Percentiles rank a stretch among this genome's conserved stretches.
Conservation (phyloP, 2,329 filamentous ascomycete genomes). For the Ophiostoma ulmi region DNA sequence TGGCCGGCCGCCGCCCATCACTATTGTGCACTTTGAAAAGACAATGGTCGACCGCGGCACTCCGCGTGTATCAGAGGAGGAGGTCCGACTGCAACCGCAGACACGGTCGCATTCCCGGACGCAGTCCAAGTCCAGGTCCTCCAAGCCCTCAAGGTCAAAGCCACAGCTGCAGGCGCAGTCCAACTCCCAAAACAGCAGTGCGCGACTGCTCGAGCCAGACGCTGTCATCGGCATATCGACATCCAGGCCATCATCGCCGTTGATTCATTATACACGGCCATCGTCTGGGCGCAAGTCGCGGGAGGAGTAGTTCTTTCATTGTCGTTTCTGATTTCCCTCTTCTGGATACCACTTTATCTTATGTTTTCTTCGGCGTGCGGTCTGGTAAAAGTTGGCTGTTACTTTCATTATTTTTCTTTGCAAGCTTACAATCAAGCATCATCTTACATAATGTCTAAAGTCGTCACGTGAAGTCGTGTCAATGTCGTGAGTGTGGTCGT, state of each 20-base stretch:
- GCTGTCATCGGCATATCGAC: slow-evolving; percentile 40
- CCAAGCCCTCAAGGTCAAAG: not conserved
- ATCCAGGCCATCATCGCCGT: slow-evolving; percentile 45
- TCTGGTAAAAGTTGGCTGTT: not conserved
- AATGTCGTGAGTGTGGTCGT: slow-evolving; percentile 8
- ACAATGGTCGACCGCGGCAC: slow-evolving; percentile 48
- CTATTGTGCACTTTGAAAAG: slow-evolving; percentile 73
- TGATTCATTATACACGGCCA: slow-evolving; percentile 35
- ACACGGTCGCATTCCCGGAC: slow-evolving; percentile 31
- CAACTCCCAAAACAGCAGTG: slow-evolving; percentile 3
- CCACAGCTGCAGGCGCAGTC: not conserved
- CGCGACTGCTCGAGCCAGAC: slow-evolving; percentile 36
- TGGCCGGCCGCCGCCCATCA: slow-evolving; percentile 59
- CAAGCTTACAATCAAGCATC: not conserved
- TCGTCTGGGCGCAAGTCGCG: slow-evolving; percentile 38
- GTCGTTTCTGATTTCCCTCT: not conserved
- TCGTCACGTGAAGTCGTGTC: slow-evolving; percentile 21
- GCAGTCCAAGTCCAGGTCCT: not conserved
- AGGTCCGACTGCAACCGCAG: slow-evolving; percentile 34
- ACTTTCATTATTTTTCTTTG: not conserved
- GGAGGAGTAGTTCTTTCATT: slow-evolving; percentile 34
- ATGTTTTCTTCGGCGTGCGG: not conserved
- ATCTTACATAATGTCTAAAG: not conserved
- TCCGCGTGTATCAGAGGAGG: slow-evolving; percentile 34
- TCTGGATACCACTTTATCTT: not conserved